These are phyloP conservation scores for Platanthera guangdongensis DNA, from an alignment of 106 monocot species.

Conservation along the genomic window DNA sequence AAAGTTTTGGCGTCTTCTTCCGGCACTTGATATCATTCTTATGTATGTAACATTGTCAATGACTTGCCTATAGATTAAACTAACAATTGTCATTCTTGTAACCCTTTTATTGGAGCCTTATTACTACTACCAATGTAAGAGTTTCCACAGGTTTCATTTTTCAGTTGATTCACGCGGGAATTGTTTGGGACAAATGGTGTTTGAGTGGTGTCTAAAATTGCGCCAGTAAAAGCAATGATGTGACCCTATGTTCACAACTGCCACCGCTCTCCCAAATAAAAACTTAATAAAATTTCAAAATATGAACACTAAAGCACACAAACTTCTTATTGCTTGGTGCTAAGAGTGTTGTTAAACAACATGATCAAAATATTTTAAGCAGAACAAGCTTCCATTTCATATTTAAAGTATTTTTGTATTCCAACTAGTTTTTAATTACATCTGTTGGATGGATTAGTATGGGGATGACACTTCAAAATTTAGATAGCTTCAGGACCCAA, in stretches of 20 bases:
- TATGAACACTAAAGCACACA: not conserved
- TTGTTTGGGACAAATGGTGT: too few species aligned
- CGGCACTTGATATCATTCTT: not conserved
- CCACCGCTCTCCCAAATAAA: too few species aligned
- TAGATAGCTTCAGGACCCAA: too few species aligned
- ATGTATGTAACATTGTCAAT: not conserved
- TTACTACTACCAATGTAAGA: too few species aligned
- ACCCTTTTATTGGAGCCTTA: not conserved
- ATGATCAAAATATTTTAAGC: not conserved
- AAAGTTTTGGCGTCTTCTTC: too few species aligned
- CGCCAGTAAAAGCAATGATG: too few species aligned
- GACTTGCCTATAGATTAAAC: not conserved
- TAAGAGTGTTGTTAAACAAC: not conserved
- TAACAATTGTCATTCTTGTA: not conserved
- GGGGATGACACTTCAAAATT: not conserved
- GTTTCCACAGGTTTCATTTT: too few species aligned
- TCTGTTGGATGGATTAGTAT: not conserved
- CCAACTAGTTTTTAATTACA: not conserved
- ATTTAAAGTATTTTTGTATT: not conserved
- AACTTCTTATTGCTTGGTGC: not conserved
- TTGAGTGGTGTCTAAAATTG: too few species aligned
- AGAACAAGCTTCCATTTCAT: not conserved
- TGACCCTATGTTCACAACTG: too few species aligned
- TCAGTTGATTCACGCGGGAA: too few species aligned
- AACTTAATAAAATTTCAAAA: not conserved